phyloP scores from a whole-genome alignment of 768 basidiomycete genomes.

The Phaeotremella skinneri region DNA sequence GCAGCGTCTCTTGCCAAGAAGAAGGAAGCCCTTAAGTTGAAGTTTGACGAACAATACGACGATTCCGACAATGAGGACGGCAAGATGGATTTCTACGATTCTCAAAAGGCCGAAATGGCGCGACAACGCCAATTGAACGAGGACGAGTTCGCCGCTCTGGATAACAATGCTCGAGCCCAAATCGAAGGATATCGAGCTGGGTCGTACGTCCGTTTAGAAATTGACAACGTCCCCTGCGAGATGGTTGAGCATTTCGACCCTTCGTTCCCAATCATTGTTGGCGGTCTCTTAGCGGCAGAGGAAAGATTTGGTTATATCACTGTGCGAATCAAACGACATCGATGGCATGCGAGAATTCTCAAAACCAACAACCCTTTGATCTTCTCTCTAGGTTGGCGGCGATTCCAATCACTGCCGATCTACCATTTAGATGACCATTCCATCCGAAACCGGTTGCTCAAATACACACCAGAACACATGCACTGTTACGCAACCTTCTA shows the following conservation, averaged over 20 bases:
- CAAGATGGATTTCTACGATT: slow-evolving; percentile 82
- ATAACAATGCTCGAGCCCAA: slow-evolving; percentile 70
- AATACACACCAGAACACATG: slow-evolving; percentile 99
- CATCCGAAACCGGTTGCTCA: slow-evolving; percentile 98
- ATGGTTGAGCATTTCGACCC: slow-evolving; percentile 92
- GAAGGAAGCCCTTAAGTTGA: slow-evolving; percentile 86
- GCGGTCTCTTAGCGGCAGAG: slow-evolving; percentile 84
- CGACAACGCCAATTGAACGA: slow-evolving; percentile 76
- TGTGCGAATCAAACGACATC: slow-evolving; percentile 91
- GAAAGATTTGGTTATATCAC: slow-evolving; percentile 91
- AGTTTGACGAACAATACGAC: slow-evolving; percentile 96
- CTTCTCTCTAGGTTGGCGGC: slow-evolving; percentile 93
- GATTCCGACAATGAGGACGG: slow-evolving; percentile 59
- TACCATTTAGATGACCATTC: slow-evolving; percentile 97
- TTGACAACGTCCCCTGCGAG: slow-evolving; percentile 79
- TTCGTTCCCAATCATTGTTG: slow-evolving; percentile 82
- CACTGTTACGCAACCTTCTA: slow-evolving; percentile 98
- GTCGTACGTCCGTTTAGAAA: slow-evolving; percentile 86
- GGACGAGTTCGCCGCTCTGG: slow-evolving; percentile 77
- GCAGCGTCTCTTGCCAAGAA: slow-evolving; percentile 66
- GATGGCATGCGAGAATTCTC: slow-evolving; percentile 85
- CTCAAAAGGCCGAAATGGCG: slow-evolving; percentile 87
- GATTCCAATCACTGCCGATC: slow-evolving; percentile 91
- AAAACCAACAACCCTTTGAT: slow-evolving; percentile 98
- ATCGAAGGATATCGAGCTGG: slow-evolving; percentile 91